Base-by-base conservation (phyloP, 768 basidiomycete genomes). In the Crassisporium funariophilum region DNA sequence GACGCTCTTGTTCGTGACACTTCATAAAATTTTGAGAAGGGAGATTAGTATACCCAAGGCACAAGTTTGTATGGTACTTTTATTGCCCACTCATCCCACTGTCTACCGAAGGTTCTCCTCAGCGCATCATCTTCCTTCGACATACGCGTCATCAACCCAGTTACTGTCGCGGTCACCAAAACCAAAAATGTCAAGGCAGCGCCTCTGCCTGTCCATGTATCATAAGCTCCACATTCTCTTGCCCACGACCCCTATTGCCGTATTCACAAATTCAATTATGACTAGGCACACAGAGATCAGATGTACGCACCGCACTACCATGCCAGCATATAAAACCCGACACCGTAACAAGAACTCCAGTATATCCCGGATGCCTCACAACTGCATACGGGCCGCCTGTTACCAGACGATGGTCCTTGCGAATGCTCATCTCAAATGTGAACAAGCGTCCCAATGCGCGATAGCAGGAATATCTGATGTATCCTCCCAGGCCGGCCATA, bases 351-450 rank as follows among this genome's bases (percentile, higher is more conserved):
- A 78, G 41, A 13, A 76, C 58, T 2, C 75, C 76, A 2, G 67
- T 60, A 51, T 81, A 81, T n/a, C 72, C 71, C 2, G 79, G 79
- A 49, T 82, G 79, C 47, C 79, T 65, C 7, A 77, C 76, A 17
- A 68, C 39, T 1, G 61, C 47, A 53, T 82, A 82, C 0, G 77
- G 78, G 1, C 79, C 79, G 21, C 64, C 62, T 0, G 69, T 77
- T 5, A 81, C 64, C 13, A 82, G 66, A 43, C 52, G 60, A 45
- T 82, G 81, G 41, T 74, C 64, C 16, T 62, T 59, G 33, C 69
- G 70, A 21, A 81, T 75, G 60, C 66, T 69, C 66, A 79, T 65
- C 56, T 79, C 75, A 45, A 78, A 81, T 0, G 79, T 82, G 56
- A 79, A 80, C 35, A 76, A 55, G 1, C 41, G 56, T 4, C 77